These are phyloP conservation scores for Bombardia bombarda DNA, from an alignment of 495 filamentous ascomycete genomes.

Conservation along the genomic window DNA sequence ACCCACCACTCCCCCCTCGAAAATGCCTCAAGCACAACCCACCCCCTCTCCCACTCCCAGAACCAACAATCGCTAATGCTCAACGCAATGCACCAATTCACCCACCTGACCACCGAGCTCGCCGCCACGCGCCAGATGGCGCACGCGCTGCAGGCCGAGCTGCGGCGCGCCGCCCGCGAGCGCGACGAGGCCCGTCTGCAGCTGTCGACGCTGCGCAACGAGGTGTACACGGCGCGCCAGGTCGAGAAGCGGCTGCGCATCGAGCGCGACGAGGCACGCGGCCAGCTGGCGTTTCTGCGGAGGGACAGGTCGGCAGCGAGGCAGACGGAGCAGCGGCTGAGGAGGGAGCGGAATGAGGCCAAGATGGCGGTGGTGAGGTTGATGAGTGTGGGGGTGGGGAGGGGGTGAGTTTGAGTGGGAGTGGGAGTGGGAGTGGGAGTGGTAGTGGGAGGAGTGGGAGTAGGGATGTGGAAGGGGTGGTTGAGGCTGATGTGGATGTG, in stretches of 20 bases:
- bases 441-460: no score
- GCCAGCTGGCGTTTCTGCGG: slow-evolving; percentile 8
- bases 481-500: no score
- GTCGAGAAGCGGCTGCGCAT: slow-evolving; percentile 16
- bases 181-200: slow-evolving; percentile 16
- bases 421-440: no score
- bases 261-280: slow-evolving; percentile 18
- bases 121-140: background rate
- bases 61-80: background rate
- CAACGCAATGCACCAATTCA: background rate
- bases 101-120: no score
- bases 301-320: slow-evolving; percentile 5
- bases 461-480: no score
- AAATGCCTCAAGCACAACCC: background rate
- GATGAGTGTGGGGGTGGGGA: no score
- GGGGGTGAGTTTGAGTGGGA: no score
- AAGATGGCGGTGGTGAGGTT: slow-evolving; percentile 1
- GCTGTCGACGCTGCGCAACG: slow-evolving; percentile 17
- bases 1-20: background rate
- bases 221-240: slow-evolving; percentile 19
- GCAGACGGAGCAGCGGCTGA: slow-evolving; percentile 10
- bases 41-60: background rate
- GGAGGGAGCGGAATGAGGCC: slow-evolving; percentile 21
- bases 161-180: slow-evolving; percentile 7
- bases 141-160: background rate